Conservation (phyloP, 805 yeast genomes). For the Ogataea nonfermentans region DNA sequence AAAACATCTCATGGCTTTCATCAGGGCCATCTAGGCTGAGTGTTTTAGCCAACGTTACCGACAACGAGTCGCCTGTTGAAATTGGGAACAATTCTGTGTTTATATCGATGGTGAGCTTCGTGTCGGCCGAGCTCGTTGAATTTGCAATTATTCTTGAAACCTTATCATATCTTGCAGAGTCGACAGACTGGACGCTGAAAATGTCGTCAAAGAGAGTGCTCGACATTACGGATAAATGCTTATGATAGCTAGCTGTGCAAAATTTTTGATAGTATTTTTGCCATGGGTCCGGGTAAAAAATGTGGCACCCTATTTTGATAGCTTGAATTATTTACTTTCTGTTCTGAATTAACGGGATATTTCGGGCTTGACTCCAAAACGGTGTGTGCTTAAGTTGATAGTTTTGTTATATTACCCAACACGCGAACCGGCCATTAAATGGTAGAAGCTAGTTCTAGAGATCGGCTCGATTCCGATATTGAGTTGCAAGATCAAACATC, state of each 20-base stretch:
- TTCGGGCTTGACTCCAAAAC: background rate
- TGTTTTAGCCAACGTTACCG: constrained; percentile 82
- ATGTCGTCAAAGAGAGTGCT: constrained; percentile 89
- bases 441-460: background rate
- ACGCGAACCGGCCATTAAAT: too few species aligned
- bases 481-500: constrained; percentile 24
- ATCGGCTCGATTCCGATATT: constrained; percentile 16
- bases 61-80: constrained; percentile 67
- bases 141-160: constrained; percentile 86
- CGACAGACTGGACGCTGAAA: constrained; percentile 80
- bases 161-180: constrained; percentile 86
- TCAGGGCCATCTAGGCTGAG: constrained; percentile 51
- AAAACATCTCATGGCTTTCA: constrained; percentile 45
- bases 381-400: too few species aligned
- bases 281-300: constrained; percentile 10
- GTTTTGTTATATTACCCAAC: too few species aligned
- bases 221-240: constrained; percentile 42
- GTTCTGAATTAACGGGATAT: constrained; percentile 3
- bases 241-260: constrained; percentile 1
- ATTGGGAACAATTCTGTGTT: constrained; percentile 93
- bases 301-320: too few species aligned
- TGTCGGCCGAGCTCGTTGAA: constrained; percentile 77
- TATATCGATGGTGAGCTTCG: constrained; percentile 82
- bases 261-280: constrained; percentile 6
- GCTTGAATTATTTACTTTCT: constrained; percentile 1